Conservation (phyloP, 1,139 yeast genomes). For the Candida freyschussii region DNA sequence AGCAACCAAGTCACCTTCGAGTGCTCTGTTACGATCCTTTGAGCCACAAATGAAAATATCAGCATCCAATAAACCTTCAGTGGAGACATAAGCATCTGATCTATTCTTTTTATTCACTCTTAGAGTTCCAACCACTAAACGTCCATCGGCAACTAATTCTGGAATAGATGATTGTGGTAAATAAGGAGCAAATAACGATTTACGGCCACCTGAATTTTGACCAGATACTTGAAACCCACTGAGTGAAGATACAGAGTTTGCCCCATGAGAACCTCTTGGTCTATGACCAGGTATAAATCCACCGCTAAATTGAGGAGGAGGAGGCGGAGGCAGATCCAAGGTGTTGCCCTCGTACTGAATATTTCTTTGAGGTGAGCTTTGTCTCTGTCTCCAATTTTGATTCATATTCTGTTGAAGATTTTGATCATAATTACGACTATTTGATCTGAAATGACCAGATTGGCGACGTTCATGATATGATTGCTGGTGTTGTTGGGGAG, state of each 20-base stretch:
- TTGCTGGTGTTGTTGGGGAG: slow-evolving; percentile 23
- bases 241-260: slow-evolving; percentile 45
- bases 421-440: slow-evolving; percentile 29
- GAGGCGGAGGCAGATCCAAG: slow-evolving; percentile 29
- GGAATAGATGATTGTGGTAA: slow-evolving; percentile 92
- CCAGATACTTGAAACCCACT: slow-evolving; percentile 23
- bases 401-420: slow-evolving; percentile 38
- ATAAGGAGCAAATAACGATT: slow-evolving; percentile 92
- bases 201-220: slow-evolving; percentile 42
- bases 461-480: slow-evolving; percentile 39
- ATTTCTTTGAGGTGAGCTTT: slow-evolving; percentile 21
- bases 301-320: slow-evolving; percentile 37
- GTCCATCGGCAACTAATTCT: slow-evolving; percentile 81
- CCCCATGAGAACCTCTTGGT: slow-evolving; percentile 65
- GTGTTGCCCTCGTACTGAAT: slow-evolving; percentile 27
- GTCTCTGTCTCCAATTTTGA: slow-evolving; percentile 57
- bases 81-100: slow-evolving; percentile 95
- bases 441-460: slow-evolving; percentile 51
- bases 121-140: slow-evolving; percentile 85
- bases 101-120: slow-evolving; percentile 94
- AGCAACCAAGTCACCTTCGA: slow-evolving; percentile 95
- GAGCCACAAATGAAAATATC: slow-evolving; percentile 98
- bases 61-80: slow-evolving; percentile 92
- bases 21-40: slow-evolving; percentile 95
- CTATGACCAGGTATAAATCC: slow-evolving; percentile 78